Percentiles rank a stretch among this genome's conserved stretches.
Evolutionary conservation across 257 asterid genomes (phyloP).

Genomic region (Penstemon newberryi): DNA sequence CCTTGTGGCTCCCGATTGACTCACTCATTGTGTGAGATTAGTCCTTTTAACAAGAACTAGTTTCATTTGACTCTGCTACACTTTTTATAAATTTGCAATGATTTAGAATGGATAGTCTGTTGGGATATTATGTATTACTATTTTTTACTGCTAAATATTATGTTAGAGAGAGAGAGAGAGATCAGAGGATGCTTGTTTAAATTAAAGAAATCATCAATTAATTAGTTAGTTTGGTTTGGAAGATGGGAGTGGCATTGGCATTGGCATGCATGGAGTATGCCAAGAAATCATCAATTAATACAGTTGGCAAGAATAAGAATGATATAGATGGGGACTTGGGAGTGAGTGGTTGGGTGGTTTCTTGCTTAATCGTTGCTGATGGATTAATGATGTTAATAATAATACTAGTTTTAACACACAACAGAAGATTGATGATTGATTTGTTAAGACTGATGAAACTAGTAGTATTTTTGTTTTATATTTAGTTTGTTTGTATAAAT

Average conservation of each 20-base stretch:
- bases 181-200: too few relatives aligned
- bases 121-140: too few relatives aligned
- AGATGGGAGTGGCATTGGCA: conserved; percentile 7
- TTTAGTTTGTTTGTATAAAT: too few relatives aligned
- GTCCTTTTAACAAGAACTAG: not conserved
- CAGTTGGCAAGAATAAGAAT: conserved; percentile 1
- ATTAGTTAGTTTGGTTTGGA: not conserved
- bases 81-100: too few relatives aligned
- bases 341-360: not conserved
- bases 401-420: too few relatives aligned
- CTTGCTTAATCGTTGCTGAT: conserved; percentile 17
- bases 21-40: not conserved
- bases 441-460: too few relatives aligned
- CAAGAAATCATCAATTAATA: too few relatives aligned
- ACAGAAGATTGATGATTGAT: too few relatives aligned
- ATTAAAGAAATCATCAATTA: not conserved
- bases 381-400: not conserved
- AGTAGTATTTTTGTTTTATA: too few relatives aligned
- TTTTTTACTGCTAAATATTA: too few relatives aligned
- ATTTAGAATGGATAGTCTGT: too few relatives aligned
- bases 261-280: not conserved
- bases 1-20: not conserved
- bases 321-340: conserved; percentile 7
- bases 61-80: not conserved
- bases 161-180: too few relatives aligned